Percentiles rank a stretch among this genome's conserved stretches.
phyloP scores from a whole-genome alignment of 139 green algal genomes.

The Haematococcus lacustris region DNA sequence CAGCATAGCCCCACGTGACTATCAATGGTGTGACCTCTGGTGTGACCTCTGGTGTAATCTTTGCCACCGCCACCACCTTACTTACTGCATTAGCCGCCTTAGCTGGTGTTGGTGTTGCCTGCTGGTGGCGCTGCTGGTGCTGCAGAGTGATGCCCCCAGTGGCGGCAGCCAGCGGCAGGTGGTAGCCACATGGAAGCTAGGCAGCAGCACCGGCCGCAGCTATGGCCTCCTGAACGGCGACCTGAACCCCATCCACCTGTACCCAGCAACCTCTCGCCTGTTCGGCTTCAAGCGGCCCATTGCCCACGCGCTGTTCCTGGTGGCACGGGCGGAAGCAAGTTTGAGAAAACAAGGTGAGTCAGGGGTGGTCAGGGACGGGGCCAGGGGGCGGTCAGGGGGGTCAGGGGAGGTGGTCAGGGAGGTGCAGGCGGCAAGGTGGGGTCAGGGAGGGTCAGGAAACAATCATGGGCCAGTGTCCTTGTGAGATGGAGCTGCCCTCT shows the following conservation, averaged over 20 bases:
- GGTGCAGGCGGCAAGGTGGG: no score
- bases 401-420: no score
- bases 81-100: neutral
- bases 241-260: constrained; percentile 47
- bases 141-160: no score
- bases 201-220: constrained; percentile 19
- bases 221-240: constrained; percentile 42
- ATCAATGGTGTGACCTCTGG: neutral
- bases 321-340: constrained; percentile 28
- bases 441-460: no score
- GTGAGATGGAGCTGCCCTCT: no score
- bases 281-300: constrained; percentile 60
- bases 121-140: no score
- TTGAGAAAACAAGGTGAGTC: constrained; percentile 27
- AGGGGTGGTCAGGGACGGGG: no score
- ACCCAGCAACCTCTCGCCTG: constrained; percentile 23
- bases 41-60: neutral
- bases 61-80: neutral
- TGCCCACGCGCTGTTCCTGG: constrained; percentile 50
- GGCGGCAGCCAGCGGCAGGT: constrained; percentile 3
- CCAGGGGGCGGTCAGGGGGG: no score
- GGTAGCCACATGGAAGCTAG: constrained; percentile 21
- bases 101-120: neutral
- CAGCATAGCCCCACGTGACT: neutral
- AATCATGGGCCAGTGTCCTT: no score